Evolutionary conservation across 2,329 filamentous ascomycete species (phyloP).

Genomic region (Triangularia setosa): DNA sequence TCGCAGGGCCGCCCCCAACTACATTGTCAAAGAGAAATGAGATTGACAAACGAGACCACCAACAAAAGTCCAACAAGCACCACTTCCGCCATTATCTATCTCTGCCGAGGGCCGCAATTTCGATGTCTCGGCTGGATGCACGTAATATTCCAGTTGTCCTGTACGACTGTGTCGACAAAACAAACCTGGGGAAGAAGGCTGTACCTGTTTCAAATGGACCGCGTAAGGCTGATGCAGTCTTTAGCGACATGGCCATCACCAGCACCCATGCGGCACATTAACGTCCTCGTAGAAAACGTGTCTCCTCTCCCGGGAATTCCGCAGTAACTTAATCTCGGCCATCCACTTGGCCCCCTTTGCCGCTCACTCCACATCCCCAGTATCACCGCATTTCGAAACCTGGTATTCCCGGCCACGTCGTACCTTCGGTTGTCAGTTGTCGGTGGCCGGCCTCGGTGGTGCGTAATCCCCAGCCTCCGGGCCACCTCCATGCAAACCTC

Average conservation of each 20-base stretch:
- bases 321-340: not conserved
- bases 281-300: not conserved
- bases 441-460: not conserved
- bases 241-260: not conserved
- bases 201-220: not conserved
- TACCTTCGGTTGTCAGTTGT: not conserved
- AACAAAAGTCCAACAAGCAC: not conserved
- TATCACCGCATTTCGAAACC: not conserved
- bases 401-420: not conserved
- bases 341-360: not conserved
- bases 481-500: not conserved
- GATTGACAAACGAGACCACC: not conserved
- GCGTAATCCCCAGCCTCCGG: not conserved
- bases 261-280: not conserved
- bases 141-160: not conserved
- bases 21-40: not conserved
- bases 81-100: not conserved
- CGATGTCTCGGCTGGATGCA: not conserved
- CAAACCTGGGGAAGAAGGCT: not conserved
- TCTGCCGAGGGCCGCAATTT: not conserved
- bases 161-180: not conserved
- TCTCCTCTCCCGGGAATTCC: not conserved
- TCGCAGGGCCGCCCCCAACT: too few relatives aligned
- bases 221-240: not conserved
- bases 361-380: not conserved